phyloP scores from a whole-genome alignment of 2,329 filamentous ascomycete species.

The Fusarium pseudonygamai region DNA sequence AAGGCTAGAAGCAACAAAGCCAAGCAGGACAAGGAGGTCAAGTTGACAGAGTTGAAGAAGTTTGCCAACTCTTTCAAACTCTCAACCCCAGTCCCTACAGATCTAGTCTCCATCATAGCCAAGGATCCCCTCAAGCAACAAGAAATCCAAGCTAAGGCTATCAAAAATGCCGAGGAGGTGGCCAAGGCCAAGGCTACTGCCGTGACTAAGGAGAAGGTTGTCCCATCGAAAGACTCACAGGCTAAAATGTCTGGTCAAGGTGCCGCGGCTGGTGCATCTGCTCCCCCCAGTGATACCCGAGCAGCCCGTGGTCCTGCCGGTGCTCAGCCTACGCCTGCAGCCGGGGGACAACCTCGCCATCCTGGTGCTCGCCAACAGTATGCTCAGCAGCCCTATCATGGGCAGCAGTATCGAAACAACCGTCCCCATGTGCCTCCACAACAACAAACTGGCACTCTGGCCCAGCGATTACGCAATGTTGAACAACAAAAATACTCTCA shows the following conservation, averaged over 20 bases:
- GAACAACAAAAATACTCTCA: conserved; percentile 63
- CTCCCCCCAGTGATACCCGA: conserved; percentile 42
- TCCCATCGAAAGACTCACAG: conserved; percentile 57
- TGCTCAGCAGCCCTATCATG: conserved; percentile 57
- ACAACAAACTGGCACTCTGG: conserved; percentile 57
- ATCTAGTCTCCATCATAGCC: conserved; percentile 92
- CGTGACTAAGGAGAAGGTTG: conserved; percentile 54
- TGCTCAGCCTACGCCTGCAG: conserved; percentile 44
- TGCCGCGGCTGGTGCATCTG: conserved; percentile 26
- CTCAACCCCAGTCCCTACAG: conserved; percentile 87
- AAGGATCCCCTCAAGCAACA: conserved; percentile 97
- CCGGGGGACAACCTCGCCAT: conserved; percentile 54
- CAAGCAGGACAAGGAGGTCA: conserved; percentile 85
- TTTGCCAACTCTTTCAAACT: conserved; percentile 96
- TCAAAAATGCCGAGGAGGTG: conserved; percentile 75
- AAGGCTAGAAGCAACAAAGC: conserved; percentile 66
- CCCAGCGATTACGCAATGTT: conserved; percentile 60
- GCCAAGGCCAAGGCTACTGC: conserved; percentile 63
- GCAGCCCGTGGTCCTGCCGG: conserved; percentile 48
- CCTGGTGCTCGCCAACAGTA: conserved; percentile 59
- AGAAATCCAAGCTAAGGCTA: conserved; percentile 89
- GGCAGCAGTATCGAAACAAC: conserved; percentile 59
- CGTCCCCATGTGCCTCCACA: conserved; percentile 55
- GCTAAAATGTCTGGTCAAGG: conserved; percentile 47
- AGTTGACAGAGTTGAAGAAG: conserved; percentile 92